These are phyloP conservation scores for Alternaria angustiovoidea DNA, from an alignment of 2,329 filamentous ascomycete species.

Conservation along the genomic window DNA sequence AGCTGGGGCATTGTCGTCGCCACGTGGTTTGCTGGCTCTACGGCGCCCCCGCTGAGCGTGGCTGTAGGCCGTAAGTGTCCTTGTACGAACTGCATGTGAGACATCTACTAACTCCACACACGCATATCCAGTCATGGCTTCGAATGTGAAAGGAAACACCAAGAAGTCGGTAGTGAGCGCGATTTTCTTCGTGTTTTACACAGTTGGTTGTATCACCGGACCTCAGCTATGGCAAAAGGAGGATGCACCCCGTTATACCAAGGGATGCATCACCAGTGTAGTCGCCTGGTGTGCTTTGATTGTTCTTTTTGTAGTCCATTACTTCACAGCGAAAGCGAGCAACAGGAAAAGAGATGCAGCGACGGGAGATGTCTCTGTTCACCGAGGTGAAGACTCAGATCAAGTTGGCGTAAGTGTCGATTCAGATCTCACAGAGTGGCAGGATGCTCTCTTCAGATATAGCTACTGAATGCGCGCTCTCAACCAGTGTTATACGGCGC, in stretches of 20 bases:
- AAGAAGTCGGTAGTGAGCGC: constrained; percentile 58
- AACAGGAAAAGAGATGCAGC: not conserved
- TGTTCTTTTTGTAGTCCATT: not conserved
- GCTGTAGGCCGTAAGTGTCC: constrained; percentile 38
- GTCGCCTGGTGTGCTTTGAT: constrained; percentile 50
- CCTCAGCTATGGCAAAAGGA: constrained; percentile 60
- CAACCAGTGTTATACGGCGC: too few species aligned
- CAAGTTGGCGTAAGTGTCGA: too few species aligned
- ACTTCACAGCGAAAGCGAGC: not conserved
- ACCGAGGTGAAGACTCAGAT: too few species aligned
- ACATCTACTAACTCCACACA: too few species aligned
- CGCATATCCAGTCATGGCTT: too few species aligned
- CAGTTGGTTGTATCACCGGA: constrained; percentile 55
- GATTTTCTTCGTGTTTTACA: constrained; percentile 62
- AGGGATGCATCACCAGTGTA: constrained; percentile 58
- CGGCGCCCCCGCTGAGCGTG: constrained; percentile 55
- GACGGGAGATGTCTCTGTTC: too few species aligned
- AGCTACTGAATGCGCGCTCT: too few species aligned
- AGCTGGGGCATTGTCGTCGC: constrained; percentile 52
- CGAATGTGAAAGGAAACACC: constrained; percentile 48
- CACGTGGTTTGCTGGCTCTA: constrained; percentile 58
- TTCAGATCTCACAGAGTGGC: too few species aligned
- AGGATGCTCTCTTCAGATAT: too few species aligned
- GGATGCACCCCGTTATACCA: constrained; percentile 54
- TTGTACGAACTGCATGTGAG: too few species aligned